These are phyloP conservation scores for Vicia sativa DNA, from an alignment of 306 rosid genomes.

Conservation along the genomic window DNA sequence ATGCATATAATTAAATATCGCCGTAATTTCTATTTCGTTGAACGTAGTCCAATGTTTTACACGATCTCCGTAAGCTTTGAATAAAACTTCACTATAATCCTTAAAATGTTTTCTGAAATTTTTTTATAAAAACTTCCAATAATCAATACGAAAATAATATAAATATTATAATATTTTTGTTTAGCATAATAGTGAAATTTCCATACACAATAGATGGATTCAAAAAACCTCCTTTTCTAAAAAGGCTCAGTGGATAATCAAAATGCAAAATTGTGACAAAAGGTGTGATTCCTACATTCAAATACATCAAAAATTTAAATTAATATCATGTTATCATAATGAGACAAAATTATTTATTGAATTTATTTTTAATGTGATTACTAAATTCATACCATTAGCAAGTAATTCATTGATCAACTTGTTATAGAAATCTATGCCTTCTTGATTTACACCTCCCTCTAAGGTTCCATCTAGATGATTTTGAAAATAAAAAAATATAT, in stretches of 20 bases:
- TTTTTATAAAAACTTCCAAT: neutral
- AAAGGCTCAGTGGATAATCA: slow-evolving; percentile 8
- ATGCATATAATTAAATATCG: slow-evolving; percentile 34
- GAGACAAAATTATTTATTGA: too few species aligned
- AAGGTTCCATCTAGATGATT: slow-evolving; percentile 35
- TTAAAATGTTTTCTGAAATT: slow-evolving; percentile 42
- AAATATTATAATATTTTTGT: neutral
- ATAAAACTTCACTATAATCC: slow-evolving; percentile 43
- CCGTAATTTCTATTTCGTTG: slow-evolving; percentile 39
- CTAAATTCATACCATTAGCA: slow-evolving; percentile 26
- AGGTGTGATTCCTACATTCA: slow-evolving; percentile 32
- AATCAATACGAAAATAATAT: neutral
- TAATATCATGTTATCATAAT: too few species aligned
- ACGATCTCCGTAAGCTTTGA: slow-evolving; percentile 46
- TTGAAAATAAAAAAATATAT: neutral
- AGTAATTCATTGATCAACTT: slow-evolving; percentile 36
- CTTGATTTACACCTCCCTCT: slow-evolving; percentile 2
- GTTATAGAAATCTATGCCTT: slow-evolving; percentile 43
- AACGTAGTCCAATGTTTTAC: slow-evolving; percentile 52
- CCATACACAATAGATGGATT: slow-evolving; percentile 40
- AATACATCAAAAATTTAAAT: neutral
- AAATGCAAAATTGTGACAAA: slow-evolving; percentile 37
- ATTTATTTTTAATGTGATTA: too few species aligned
- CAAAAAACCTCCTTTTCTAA: neutral
- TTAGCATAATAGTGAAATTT: neutral